Evolutionary conservation across 768 basidiomycete species (phyloP), one percentile per base, ranked within the genome.

Genomic region (Gymnopilus dilepis): DNA sequence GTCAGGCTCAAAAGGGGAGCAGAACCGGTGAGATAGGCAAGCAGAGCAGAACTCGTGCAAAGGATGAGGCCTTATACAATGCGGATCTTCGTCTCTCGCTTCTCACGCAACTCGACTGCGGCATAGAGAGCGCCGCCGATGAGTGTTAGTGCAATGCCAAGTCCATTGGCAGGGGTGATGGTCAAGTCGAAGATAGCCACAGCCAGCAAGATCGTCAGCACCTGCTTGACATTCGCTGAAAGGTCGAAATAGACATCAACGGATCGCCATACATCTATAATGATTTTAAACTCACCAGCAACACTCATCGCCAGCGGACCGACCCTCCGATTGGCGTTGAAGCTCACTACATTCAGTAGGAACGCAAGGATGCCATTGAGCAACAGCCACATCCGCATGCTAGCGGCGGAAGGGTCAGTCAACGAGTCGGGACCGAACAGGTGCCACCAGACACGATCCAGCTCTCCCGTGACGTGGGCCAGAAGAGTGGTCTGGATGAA

Each of bases 261-360:
- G 19, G 28, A 43, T 24, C n/a, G 52, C 24, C 22, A 28, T 17
- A 13, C n/a, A 19, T 22, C 15, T 22, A 40, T 31, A 38, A 26
- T 17, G 26, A 63, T 37, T 31, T n/a, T 11, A 34, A 5, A 79
- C 86, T 58, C 61, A 92, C 90, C 90, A 61, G 94, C 92, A 48
- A 97, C 94, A 9, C 91, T 93, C 91, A 96, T 97, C 48, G 89
- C 91, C 64, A 97, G 72, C 12, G 95, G 89, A 2, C 95, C 95
- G 0, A 94, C 89, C 71, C 91, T 88, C 74, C 90, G 89, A 77
- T 99, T 99, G n/a, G 97, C 93, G 40, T 92, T 92, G 70, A 99
- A 97, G 72, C 91, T 93, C 59, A 97, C 92, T 2, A 98, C 87
- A 68, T 99, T 99, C 54, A 99, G 79, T 13, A 87, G 90, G 70